Conservation (phyloP, 768 basidiomycete genomes). For the Amanita rubescens region DNA sequence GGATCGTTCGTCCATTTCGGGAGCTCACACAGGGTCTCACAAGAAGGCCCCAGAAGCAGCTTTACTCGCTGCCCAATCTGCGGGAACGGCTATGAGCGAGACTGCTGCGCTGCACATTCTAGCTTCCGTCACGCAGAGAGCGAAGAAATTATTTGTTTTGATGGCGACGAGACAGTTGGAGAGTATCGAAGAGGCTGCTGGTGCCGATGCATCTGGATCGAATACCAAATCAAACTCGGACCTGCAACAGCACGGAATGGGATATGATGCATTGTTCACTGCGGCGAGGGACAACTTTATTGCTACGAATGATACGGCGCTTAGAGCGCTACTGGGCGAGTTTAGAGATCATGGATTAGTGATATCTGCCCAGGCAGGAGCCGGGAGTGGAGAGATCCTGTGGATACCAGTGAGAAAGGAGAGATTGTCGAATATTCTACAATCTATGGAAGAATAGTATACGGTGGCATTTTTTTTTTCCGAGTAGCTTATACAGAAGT, state of each 20-base stretch:
- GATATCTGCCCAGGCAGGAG: conserved; percentile 37
- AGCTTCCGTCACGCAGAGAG: conserved; percentile 80
- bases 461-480: neutral
- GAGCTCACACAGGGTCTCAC: conserved; percentile 37
- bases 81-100: conserved; percentile 53
- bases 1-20: conserved; percentile 55
- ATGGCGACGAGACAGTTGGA: conserved; percentile 66
- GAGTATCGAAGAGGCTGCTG: conserved; percentile 37
- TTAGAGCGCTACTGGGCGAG: conserved; percentile 78
- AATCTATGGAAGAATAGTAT: conserved; percentile 8
- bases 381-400: conserved; percentile 49
- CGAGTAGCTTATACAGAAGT: conserved; percentile 32
- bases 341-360: conserved; percentile 89
- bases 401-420: conserved; percentile 89
- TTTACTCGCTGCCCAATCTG: conserved; percentile 22
- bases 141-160: conserved; percentile 72
- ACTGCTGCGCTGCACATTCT: conserved; percentile 76
- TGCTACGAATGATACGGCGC: conserved; percentile 79
- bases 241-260: conserved; percentile 47
- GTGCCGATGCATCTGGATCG: conserved; percentile 17
- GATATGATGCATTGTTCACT: conserved; percentile 64
- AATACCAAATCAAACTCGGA: conserved; percentile 21
- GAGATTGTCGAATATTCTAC: conserved; percentile 45
- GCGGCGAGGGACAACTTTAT: conserved; percentile 78
- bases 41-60: conserved; percentile 21